These are phyloP conservation scores for Colletotrichum spinosum DNA, from an alignment of 2,329 filamentous ascomycete genomes.

Conservation along the genomic window DNA sequence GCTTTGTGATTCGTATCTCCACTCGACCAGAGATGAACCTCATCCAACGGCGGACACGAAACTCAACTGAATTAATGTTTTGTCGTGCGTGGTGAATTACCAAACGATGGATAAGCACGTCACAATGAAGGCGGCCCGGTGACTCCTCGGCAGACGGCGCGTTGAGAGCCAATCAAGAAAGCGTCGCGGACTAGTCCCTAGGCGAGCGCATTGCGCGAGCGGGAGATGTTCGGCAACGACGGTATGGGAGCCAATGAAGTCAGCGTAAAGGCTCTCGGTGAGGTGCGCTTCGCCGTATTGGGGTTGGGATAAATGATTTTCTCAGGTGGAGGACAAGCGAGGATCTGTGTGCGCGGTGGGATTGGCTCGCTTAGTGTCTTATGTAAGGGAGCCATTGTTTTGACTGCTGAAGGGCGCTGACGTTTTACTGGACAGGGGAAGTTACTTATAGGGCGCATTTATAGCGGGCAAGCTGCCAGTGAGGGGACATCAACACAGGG, in stretches of 20 bases:
- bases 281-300: neutral
- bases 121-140: no score
- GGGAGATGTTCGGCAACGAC: neutral
- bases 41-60: no score
- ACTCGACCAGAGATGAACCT: neutral
- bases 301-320: constrained; percentile 3
- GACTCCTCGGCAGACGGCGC: neutral
- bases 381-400: constrained; percentile 13
- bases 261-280: neutral
- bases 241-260: constrained; percentile 5
- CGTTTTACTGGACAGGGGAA: constrained; percentile 31
- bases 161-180: constrained; percentile 10
- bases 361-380: constrained; percentile 19
- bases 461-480: constrained; percentile 2
- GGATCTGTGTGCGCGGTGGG: neutral
- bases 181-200: constrained; percentile 25
- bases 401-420: constrained; percentile 12
- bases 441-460: neutral
- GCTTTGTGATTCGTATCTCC: neutral
- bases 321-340: neutral
- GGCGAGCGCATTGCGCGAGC: neutral
- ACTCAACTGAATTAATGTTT: no score
- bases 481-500: constrained; percentile 26
- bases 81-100: no score
- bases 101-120: no score